phyloP scores from a whole-genome alignment of 2,329 filamentous ascomycete genomes.

The Microdochium paspali region DNA sequence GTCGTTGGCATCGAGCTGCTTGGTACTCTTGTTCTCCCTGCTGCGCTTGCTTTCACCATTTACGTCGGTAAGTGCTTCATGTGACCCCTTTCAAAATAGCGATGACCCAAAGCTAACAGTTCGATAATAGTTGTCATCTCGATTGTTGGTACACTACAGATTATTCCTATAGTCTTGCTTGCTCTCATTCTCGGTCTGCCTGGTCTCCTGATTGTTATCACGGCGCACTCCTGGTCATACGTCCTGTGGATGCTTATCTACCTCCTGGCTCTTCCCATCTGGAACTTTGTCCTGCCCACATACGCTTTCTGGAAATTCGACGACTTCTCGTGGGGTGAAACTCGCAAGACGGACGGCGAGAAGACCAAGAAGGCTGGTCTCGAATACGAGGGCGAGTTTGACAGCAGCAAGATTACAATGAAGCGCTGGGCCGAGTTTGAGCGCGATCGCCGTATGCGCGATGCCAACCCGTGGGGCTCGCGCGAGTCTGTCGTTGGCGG shows the following conservation, averaged over 20 bases:
- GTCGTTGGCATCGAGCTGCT: slow-evolving; percentile 92
- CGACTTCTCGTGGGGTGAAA: slow-evolving; percentile 99
- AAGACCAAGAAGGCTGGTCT: slow-evolving; percentile 79
- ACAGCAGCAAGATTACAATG: slow-evolving; percentile 98
- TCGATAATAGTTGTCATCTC: slow-evolving; percentile 65
- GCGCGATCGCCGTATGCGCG: slow-evolving; percentile 43
- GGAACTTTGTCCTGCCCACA: slow-evolving; percentile 91
- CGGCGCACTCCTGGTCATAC: slow-evolving; percentile 86
- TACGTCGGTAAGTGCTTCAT: slow-evolving; percentile 68
- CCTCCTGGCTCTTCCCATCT: slow-evolving; percentile 82
- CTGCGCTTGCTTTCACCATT: slow-evolving; percentile 93
- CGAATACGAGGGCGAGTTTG: slow-evolving; percentile 91
- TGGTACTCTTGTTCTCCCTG: slow-evolving; percentile 88
- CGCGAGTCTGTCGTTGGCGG: slow-evolving; percentile 39
- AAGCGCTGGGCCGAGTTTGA: slow-evolving; percentile 98
- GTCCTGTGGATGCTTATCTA: slow-evolving; percentile 97
- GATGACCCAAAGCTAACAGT: slow-evolving; percentile 9
- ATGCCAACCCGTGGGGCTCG: slow-evolving; percentile 40
- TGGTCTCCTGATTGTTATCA: slow-evolving; percentile 82
- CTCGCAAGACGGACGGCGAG: slow-evolving; percentile 87
- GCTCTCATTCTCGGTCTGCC: slow-evolving; percentile 89
- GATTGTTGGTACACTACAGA: slow-evolving; percentile 69
- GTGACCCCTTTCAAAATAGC: neutral
- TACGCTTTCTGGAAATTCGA: slow-evolving; percentile 99
- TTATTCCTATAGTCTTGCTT: slow-evolving; percentile 85